Evolutionary conservation across 257 asterid species (phyloP).

Genomic region (Petrea volubilis): DNA sequence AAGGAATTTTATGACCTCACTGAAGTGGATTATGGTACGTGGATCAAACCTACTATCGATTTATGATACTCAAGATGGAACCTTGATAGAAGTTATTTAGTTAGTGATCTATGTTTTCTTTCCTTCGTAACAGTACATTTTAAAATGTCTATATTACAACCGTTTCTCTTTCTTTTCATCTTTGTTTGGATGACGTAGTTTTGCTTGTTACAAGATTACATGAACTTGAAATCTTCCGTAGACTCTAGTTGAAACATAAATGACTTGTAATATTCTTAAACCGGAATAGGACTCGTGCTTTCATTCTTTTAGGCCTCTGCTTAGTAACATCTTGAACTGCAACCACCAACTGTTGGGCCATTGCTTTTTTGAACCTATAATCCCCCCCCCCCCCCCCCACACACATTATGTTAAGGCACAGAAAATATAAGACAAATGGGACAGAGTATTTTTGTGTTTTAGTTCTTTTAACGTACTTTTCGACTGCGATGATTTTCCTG

Average conservation of each 20-base stretch:
- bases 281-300: conserved; percentile 74
- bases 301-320: conserved; percentile 78
- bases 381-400: background rate
- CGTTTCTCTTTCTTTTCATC: too few species aligned
- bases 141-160: too few species aligned
- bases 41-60: background rate
- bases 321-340: conserved; percentile 74
- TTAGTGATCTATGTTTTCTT: too few species aligned
- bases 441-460: too few species aligned
- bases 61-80: too few species aligned
- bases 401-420: background rate
- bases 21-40: background rate
- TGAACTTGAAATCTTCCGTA: too few species aligned
- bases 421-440: background rate
- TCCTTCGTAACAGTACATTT: too few species aligned
- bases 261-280: conserved; percentile 69
- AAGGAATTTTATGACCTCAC: background rate
- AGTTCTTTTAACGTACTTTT: conserved; percentile 39
- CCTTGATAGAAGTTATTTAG: too few species aligned
- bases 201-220: too few species aligned
- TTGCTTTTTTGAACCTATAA: conserved; percentile 52
- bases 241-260: conserved; percentile 77
- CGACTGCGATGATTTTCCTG: conserved; percentile 32
- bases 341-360: conserved; percentile 89
- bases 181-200: too few species aligned